Conservation (phyloP, 805 yeast species). For the Lachancea mirantina region DNA sequence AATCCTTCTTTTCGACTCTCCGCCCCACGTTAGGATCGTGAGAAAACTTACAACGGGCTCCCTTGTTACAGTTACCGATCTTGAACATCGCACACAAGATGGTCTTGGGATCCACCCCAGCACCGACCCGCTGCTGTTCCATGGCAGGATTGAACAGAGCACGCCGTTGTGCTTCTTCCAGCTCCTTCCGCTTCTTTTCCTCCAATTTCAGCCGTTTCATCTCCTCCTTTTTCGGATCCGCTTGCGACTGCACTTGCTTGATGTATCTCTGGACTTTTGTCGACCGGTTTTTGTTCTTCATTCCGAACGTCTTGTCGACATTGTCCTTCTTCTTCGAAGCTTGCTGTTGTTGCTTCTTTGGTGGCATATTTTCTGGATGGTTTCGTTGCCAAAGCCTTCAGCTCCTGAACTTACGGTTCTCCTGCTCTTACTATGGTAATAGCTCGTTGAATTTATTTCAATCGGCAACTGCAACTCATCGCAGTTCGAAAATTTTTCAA, state of each 20-base stretch:
- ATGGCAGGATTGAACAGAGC: constrained; percentile 61
- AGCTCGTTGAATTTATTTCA: no score
- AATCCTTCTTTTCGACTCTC: constrained; percentile 82
- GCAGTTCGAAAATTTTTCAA: not conserved
- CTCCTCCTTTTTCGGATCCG: constrained; percentile 65
- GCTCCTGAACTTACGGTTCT: no score
- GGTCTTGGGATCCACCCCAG: constrained; percentile 96
- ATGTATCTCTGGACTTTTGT: constrained; percentile 76
- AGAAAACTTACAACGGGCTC: constrained; percentile 79
- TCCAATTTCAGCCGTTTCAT: constrained; percentile 59
- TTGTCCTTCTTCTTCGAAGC: constrained; percentile 57
- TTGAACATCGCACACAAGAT: constrained; percentile 86
- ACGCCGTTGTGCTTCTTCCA: constrained; percentile 81
- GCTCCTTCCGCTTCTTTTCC: constrained; percentile 86
- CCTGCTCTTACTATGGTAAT: no score
- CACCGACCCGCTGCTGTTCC: constrained; percentile 75
- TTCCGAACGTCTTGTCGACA: constrained; percentile 89
- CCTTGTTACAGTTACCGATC: constrained; percentile 77
- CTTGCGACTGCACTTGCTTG: constrained; percentile 59
- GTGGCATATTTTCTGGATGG: constrained; percentile 51
- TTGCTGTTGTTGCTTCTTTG: constrained; percentile 44
- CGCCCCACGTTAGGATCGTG: constrained; percentile 84
- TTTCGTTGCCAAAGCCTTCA: no score
- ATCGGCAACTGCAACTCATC: no score
- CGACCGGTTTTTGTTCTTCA: constrained; percentile 92